Conservation (phyloP, 176 grass and related monocot species). For the Panicum miliaceum region DNA sequence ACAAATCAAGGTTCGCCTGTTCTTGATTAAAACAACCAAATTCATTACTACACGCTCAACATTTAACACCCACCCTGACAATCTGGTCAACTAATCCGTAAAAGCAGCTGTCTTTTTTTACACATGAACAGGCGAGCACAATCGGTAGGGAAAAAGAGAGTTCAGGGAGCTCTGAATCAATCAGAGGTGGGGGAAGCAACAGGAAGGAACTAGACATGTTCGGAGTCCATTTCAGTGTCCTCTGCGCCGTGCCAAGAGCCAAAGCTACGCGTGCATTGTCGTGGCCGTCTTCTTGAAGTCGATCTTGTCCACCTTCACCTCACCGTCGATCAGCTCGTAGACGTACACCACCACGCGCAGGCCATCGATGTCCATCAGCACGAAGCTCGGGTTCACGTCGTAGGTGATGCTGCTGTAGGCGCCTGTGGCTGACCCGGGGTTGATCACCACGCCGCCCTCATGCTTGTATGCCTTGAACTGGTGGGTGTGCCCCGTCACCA, state of each 20-base stretch:
- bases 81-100: conserved; percentile 2
- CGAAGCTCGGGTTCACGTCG: conserved; percentile 94
- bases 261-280: conserved; percentile 46
- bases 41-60: neutral
- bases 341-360: conserved; percentile 95
- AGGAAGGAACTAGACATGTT: neutral
- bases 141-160: neutral
- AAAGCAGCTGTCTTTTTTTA: neutral
- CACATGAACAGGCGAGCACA: conserved; percentile 13
- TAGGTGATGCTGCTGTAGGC: conserved; percentile 94
- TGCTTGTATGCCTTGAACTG: conserved; percentile 99
- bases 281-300: conserved; percentile 92
- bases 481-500: conserved; percentile 93
- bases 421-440: conserved; percentile 88
- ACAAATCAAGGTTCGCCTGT: neutral
- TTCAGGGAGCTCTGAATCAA: neutral
- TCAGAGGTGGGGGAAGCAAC: neutral
- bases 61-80: neutral
- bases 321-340: conserved; percentile 95
- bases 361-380: conserved; percentile 97
- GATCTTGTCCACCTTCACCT: conserved; percentile 98
- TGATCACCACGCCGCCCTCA: conserved; percentile 93
- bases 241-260: neutral
- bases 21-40: neutral
- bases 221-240: neutral